These are phyloP conservation scores for Irpex sp. DNA, from an alignment of 1,284 basidiomycete genomes.

Conservation along the genomic window DNA sequence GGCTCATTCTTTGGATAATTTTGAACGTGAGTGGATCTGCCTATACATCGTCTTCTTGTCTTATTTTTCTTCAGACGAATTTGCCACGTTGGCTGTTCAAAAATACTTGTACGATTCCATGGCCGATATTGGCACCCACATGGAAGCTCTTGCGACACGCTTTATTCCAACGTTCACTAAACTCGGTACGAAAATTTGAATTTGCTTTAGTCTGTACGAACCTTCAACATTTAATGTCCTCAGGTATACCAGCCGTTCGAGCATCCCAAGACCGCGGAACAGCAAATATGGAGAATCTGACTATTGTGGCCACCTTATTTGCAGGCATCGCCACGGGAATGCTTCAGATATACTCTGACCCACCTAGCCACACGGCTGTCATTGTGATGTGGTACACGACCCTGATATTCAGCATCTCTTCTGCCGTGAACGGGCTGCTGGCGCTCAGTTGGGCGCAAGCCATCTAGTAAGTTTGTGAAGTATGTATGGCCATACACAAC, in stretches of 20 bases:
- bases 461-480: slow-evolving; percentile 35
- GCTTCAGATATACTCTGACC: slow-evolving; percentile 60
- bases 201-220: too few species aligned
- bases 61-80: slow-evolving; percentile 63
- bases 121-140: slow-evolving; percentile 73
- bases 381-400: slow-evolving; percentile 69
- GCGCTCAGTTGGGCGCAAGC: slow-evolving; percentile 77
- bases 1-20: slow-evolving; percentile 12
- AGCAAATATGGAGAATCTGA: slow-evolving; percentile 71
- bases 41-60: slow-evolving; percentile 28
- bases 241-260: slow-evolving; percentile 78
- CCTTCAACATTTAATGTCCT: too few species aligned
- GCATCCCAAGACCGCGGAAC: slow-evolving; percentile 78
- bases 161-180: slow-evolving; percentile 76
- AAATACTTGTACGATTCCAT: slow-evolving; percentile 77
- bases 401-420: slow-evolving; percentile 74
- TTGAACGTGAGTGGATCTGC: slow-evolving; percentile 15
- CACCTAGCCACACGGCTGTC: slow-evolving; percentile 60
- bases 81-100: slow-evolving; percentile 74
- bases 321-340: slow-evolving; percentile 80
- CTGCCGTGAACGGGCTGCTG: slow-evolving; percentile 72
- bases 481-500: too few species aligned
- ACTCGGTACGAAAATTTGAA: too few species aligned
- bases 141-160: slow-evolving; percentile 65
- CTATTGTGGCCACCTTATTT: slow-evolving; percentile 82